A percentile compares a stretch with the other conserved stretches of the same genome.
phyloP scores from a whole-genome alignment of 75 land plant species.

The Cunninghamia lanceolata region DNA sequence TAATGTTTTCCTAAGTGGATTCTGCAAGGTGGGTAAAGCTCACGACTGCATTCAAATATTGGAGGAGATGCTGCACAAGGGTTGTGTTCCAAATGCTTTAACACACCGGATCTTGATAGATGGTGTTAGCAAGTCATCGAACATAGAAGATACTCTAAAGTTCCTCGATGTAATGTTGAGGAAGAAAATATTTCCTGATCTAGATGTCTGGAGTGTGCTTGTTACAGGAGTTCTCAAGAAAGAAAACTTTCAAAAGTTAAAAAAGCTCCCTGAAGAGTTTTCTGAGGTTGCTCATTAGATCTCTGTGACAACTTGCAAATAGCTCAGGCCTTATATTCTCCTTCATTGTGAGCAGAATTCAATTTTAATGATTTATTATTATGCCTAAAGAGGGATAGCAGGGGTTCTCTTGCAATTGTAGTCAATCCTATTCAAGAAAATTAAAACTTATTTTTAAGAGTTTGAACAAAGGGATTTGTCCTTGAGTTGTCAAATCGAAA shows the following conservation, averaged over 20 bases:
- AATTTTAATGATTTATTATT: background rate
- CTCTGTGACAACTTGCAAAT: background rate
- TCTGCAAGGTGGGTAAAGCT: slow-evolving; percentile 62
- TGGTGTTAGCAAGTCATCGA: slow-evolving; percentile 33
- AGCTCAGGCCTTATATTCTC: background rate
- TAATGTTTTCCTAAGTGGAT: slow-evolving; percentile 72
- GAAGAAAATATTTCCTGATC: slow-evolving; percentile 18
- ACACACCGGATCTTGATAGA: slow-evolving; percentile 53
- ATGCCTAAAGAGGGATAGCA: background rate
- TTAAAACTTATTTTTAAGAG: background rate
- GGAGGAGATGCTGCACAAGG: slow-evolving; percentile 80
- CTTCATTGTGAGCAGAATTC: background rate
- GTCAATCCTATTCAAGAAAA: background rate
- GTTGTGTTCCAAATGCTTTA: slow-evolving; percentile 44
- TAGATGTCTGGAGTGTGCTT: slow-evolving; percentile 36
- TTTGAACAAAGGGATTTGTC: background rate
- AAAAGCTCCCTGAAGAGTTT: background rate
- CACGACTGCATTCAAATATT: slow-evolving; percentile 49
- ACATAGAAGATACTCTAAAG: slow-evolving; percentile 23
- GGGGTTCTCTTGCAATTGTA: background rate
- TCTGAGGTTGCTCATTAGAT: background rate
- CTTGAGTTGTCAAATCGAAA: background rate
- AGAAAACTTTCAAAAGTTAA: background rate
- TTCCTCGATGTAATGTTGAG: slow-evolving; percentile 33
- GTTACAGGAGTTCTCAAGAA: background rate